A percentile compares a stretch with the other conserved stretches of the same genome.
These are phyloP conservation scores for Colletotrichum sp. DNA, from an alignment of 2,329 filamentous ascomycete genomes.

Conservation along the genomic window DNA sequence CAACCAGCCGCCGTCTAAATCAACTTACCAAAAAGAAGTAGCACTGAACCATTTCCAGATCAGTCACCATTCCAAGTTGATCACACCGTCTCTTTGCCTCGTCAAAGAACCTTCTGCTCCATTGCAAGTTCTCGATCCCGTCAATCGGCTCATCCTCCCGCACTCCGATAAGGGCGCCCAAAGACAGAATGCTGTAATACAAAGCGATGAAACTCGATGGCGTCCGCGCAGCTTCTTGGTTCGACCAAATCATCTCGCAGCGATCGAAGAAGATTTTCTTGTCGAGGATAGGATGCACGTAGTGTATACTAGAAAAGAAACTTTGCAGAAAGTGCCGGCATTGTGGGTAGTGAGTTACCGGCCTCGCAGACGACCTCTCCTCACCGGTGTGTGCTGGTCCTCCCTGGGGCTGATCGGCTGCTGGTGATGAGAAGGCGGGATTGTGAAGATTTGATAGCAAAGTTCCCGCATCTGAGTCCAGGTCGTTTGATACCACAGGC, in stretches of 20 bases:
- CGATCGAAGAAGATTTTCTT: conserved; percentile 46
- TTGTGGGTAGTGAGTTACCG: conserved; percentile 42
- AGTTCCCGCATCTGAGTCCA: conserved; percentile 33
- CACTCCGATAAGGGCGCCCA: conserved; percentile 49
- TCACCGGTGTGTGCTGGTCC: background rate
- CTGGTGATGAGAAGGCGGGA: conserved; percentile 41
- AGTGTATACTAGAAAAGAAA: conserved; percentile 54
- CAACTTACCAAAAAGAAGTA: conserved; percentile 46
- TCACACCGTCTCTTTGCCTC: conserved; percentile 44
- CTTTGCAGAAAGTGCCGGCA: conserved; percentile 49
- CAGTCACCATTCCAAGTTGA: conserved; percentile 45
- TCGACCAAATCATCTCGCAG: conserved; percentile 48
- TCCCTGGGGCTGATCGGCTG: background rate
- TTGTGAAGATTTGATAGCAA: conserved; percentile 52
- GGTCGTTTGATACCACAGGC: conserved; percentile 17
- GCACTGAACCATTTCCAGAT: conserved; percentile 53
- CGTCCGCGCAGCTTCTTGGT: conserved; percentile 23
- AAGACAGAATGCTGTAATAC: conserved; percentile 51
- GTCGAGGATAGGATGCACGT: conserved; percentile 52
- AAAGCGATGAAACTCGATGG: conserved; percentile 48
- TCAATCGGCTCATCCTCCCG: conserved; percentile 47
- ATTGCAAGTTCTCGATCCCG: conserved; percentile 48
- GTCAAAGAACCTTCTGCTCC: conserved; percentile 50
- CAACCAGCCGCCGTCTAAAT: background rate
- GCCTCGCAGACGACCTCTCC: background rate